Conservation (phyloP, 768 basidiomycete genomes). For the Kwoniella europaea region DNA sequence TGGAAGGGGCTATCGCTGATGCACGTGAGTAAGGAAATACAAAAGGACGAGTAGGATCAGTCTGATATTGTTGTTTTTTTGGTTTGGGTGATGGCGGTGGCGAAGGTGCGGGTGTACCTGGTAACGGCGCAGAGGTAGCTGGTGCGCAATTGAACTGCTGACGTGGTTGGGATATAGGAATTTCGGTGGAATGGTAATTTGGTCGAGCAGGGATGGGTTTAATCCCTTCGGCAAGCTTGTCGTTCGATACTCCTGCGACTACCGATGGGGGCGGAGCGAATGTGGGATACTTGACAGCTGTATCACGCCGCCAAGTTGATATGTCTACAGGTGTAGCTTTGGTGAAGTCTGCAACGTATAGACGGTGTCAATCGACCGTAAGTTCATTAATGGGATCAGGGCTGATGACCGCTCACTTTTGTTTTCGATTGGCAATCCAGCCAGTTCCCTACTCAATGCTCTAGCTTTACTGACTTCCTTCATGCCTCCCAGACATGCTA, state of each 20-base stretch:
- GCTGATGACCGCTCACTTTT: conserved; percentile 33
- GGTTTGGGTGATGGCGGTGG: conserved; percentile 68
- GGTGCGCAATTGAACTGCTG: conserved; percentile 10
- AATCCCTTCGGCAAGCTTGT: conserved; percentile 84
- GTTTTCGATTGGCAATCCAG: conserved; percentile 67
- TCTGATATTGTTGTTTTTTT: conserved; percentile 98
- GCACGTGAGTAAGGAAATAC: conserved; percentile 88
- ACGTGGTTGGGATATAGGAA: conserved; percentile 26
- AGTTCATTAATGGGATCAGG: too few species aligned
- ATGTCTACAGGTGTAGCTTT: conserved; percentile 92
- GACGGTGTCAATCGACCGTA: too few species aligned
- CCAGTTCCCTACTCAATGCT: conserved; percentile 80
- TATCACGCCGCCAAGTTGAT: conserved; percentile 85
- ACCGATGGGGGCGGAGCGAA: conserved; percentile 67
- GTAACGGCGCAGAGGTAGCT: conserved; percentile 52
- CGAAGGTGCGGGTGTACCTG: conserved; percentile 87
- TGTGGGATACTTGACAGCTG: conserved; percentile 92
- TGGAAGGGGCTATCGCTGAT: conserved; percentile 64
- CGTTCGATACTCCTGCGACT: conserved; percentile 47
- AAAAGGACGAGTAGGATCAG: conserved; percentile 91
- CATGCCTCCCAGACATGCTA: conserved; percentile 91
- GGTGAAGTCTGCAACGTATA: conserved; percentile 63
- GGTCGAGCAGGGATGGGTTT: conserved; percentile 91
- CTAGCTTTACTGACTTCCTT: conserved; percentile 83
- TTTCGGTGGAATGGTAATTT: conserved; percentile 76